Base-by-base conservation (phyloP, 495 filamentous ascomycete genomes). In the Penicillium waksmanii region DNA sequence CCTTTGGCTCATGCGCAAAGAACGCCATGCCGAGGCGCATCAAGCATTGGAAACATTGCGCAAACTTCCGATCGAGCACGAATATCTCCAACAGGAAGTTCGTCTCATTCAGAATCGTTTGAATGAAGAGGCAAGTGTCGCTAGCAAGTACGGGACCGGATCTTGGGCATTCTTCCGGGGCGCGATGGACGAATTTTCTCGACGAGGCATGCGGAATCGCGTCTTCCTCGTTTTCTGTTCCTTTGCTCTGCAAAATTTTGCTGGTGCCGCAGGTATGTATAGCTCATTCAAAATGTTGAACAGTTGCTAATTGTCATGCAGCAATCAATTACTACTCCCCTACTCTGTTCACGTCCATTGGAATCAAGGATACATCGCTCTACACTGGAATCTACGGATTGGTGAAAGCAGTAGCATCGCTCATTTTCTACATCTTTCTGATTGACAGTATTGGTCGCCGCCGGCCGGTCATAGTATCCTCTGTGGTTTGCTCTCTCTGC, bases 401-500 rank as follows among this genome's bases (percentile, higher is more conserved):
- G 10, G 73, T 74, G 19, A 77, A 71, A 56, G 84, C 79, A n/a
- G 68, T 71, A 6, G 64, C 80, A 51, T 86, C 84, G 12, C 70
- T 72, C 34, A 51, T 80, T 33, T 88, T 84, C 74, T 74, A 87
- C 12, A 58, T 85, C 51, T 87, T 86, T 66, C 78, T 84, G 54
- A 84, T 83, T 43, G 87, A 91, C 65, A 78, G 78, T 1, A 72
- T 88, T 1, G 88, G 87, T 6, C 80, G 87, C 11, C 78, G 84
- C 5, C 76, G 81, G 15, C 84, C 83, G 40, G 79, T 91, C 21
- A 75, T 90, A 56, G 85, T 82, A 74, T 89, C 87, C 3, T 84
- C 81, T 5, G 79, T 89, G 52, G 86, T 80, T 7, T 85, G 85
- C 69, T 80, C 77, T 7, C 68, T 84, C 21, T 80, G 78, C 60